phyloP scores from a whole-genome alignment of 2,329 filamentous ascomycete species.

The Cytospora paraplurivora region DNA sequence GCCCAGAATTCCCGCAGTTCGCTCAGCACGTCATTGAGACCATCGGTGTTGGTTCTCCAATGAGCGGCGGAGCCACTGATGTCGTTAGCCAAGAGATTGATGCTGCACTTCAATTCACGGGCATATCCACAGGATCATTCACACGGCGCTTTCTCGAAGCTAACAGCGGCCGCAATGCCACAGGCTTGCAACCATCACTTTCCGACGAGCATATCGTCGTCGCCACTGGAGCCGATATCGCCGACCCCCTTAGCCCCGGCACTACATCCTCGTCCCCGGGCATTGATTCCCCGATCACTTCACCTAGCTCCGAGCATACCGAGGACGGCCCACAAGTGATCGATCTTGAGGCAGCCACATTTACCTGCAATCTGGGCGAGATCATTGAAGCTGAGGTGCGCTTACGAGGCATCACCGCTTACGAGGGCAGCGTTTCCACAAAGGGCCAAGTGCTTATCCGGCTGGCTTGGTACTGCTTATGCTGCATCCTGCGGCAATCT shows the following conservation, averaged over 20 bases:
- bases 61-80: not conserved
- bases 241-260: constrained; percentile 7
- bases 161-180: not conserved
- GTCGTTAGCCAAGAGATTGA: not conserved
- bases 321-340: not conserved
- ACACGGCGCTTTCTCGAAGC: constrained; percentile 10
- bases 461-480: constrained; percentile 26
- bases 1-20: constrained; percentile 4
- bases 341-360: constrained; percentile 13
- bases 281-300: constrained; percentile 5
- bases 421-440: constrained; percentile 4
- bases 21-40: constrained; percentile 1
- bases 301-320: constrained; percentile 3
- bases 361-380: constrained; percentile 14
- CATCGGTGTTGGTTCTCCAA: not conserved
- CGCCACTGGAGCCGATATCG: not conserved
- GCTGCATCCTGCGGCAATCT: constrained; percentile 15
- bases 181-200: not conserved
- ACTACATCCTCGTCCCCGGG: constrained; percentile 5
- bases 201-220: not conserved
- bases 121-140: constrained; percentile 6
- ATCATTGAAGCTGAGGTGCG: constrained; percentile 1
- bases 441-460: constrained; percentile 22
- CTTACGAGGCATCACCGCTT: constrained; percentile 12
- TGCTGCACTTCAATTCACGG: not conserved